These are phyloP conservation scores for Lichenothelia convexa DNA, from an alignment of 495 filamentous ascomycete species.

Conservation along the genomic window DNA sequence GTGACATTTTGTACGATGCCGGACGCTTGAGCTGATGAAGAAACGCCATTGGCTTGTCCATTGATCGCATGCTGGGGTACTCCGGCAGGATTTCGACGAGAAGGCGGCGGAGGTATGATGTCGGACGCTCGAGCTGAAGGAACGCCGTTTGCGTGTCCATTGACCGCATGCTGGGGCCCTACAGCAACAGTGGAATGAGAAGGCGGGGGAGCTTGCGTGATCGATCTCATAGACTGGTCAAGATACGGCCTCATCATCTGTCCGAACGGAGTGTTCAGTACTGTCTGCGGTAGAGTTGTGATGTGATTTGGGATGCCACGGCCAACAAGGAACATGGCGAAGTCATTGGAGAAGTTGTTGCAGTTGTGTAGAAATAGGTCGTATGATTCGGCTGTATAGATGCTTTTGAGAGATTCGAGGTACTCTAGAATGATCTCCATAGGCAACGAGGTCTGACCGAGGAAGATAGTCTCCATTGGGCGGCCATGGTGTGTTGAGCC, in stretches of 20 bases:
- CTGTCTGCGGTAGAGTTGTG: conserved; percentile 65
- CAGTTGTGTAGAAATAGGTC: conserved; percentile 85
- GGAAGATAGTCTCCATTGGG: conserved; percentile 55
- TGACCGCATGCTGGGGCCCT: background rate
- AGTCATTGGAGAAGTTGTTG: conserved; percentile 95
- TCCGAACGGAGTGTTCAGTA: conserved; percentile 79
- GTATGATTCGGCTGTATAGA: conserved; percentile 77
- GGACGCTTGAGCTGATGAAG: conserved; percentile 1
- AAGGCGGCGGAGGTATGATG: conserved; percentile 13
- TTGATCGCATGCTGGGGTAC: background rate
- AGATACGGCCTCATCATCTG: conserved; percentile 76
- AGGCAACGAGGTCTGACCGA: conserved; percentile 64
- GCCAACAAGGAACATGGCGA: conserved; percentile 79
- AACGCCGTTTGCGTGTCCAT: background rate
- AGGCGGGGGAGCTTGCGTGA: conserved; percentile 29
- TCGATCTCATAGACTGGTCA: conserved; percentile 49
- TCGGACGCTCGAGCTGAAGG: background rate
- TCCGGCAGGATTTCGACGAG: conserved; percentile 19
- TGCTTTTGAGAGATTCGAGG: conserved; percentile 58
- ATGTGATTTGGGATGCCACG: conserved; percentile 79
- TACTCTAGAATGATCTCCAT: conserved; percentile 78
- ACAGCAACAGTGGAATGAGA: conserved; percentile 19
- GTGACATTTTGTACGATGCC: conserved; percentile 34
- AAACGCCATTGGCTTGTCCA: background rate
- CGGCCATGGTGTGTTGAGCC: conserved; percentile 71